Conservation (phyloP, 345 rosid genomes). For the rapeseed (Brassica napus) region DNA sequence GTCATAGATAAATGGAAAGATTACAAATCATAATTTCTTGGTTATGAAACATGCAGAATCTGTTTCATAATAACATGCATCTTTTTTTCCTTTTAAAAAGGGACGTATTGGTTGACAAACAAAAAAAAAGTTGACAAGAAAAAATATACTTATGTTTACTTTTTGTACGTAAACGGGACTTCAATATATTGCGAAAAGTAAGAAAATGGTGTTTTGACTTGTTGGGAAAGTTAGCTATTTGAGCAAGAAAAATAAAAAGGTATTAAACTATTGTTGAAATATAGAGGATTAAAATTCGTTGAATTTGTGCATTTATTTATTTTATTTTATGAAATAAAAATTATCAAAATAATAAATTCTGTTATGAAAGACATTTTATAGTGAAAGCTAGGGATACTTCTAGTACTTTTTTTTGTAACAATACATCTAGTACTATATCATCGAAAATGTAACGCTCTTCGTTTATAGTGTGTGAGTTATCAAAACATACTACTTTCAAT, state of each 20-base stretch:
- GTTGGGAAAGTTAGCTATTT: not conserved
- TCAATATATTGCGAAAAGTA: not conserved
- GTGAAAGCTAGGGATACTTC: not conserved
- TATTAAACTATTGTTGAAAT: not conserved
- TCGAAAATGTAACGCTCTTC: not conserved
- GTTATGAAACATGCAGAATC: no score
- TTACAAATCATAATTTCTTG: no score
- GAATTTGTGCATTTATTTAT: not conserved
- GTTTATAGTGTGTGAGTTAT: not conserved
- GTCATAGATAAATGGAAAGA: no score
- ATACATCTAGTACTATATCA: not conserved
- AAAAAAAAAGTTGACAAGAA: no score
- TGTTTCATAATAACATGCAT: not conserved
- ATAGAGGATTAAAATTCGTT: not conserved
- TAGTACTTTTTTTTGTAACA: not conserved
- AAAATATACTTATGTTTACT: not conserved
- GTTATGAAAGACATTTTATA: not conserved
- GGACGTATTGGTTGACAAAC: not conserved
- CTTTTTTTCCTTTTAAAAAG: not conserved
- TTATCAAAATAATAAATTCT: not conserved
- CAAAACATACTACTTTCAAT: not conserved
- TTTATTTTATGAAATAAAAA: not conserved
- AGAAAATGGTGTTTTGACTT: conserved; percentile 15
- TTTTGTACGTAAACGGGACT: not conserved
- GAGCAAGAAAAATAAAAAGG: not conserved